Base-by-base conservation (phyloP, 192 early-diverging fungal genomes). In the Phycomyces blakesleeanus region DNA sequence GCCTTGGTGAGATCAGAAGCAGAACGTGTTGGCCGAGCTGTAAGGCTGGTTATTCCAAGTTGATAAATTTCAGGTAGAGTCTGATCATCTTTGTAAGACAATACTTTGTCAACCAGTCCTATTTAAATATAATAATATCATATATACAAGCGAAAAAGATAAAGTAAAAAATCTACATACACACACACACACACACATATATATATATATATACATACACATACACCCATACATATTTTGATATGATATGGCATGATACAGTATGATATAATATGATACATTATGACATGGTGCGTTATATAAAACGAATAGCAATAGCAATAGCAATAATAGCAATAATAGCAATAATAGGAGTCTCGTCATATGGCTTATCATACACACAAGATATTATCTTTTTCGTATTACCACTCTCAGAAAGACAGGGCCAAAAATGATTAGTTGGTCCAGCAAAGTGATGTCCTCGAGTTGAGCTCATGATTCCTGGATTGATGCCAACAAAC, bases 401-500 rank as follows among this genome's bases (percentile, higher is more conserved):
- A 25, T 47, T 76, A 67, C 78, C 84, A 42, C 84, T 82, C 52
- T 85, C 78, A 21, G 68, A 83, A 39, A 91, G 65, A 24, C 89
- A 88, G 7, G 79, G 78, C 85, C 88, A 91, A 75, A 91, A 89
- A 57, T 82, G 87, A 64, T 91, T 91, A 9, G 77, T 81, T 5
- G 85, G 85, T 54, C 83, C 82, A 15, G 87, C 81, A 77, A 87
- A 91, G 61, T 91, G 89, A 51, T 85, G 83, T 10, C 82, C 80
- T 50, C 69, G 71, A 18, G 71, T 59, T 18, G 84, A 80, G 57
- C 84, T 87, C 7, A 73, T 64, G 11, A 85, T 64, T 15, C 89
- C 89, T 9, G 86, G 87, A 64, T 91, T 91, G 66, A 91, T 87
- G 0, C 89, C 89, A 10, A 89, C 78, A 65, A 89, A 91, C n/a